A percentile compares a stretch with the other conserved stretches of the same genome.
These are phyloP conservation scores for Anaeromyces robustus DNA, from an alignment of 192 early-diverging fungal genomes.

Conservation along the genomic window DNA sequence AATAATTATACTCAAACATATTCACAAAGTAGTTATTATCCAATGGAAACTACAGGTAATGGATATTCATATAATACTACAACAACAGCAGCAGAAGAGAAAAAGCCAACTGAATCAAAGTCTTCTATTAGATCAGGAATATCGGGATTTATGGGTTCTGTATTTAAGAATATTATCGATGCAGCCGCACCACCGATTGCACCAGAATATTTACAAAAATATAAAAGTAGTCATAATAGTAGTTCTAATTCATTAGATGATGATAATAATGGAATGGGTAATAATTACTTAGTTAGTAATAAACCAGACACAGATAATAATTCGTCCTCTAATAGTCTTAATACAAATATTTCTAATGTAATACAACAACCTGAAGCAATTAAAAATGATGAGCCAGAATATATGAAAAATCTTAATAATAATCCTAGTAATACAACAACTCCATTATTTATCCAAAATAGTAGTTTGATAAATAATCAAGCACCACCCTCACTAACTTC, in stretches of 20 bases:
- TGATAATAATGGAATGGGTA: too few relatives aligned
- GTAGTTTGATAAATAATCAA: background rate
- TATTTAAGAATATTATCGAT: background rate
- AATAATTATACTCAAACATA: background rate
- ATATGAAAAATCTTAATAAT: background rate
- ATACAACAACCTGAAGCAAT: background rate
- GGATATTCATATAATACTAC: background rate
- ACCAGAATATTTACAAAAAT: background rate
- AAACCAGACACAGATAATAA: background rate
- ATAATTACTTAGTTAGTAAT: background rate
- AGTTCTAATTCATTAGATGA: background rate
- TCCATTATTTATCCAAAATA: background rate
- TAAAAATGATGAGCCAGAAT: background rate
- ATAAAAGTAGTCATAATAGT: background rate
- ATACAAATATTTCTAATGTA: background rate
- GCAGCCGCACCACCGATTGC: background rate
- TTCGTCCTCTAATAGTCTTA: background rate
- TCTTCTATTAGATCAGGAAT: background rate
- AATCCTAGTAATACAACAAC: background rate
- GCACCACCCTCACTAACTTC: background rate
- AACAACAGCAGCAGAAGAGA: background rate
- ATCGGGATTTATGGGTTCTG: background rate
- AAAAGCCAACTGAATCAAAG: background rate
- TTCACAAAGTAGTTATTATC: background rate
- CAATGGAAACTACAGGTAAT: background rate